Percentiles rank a stretch among this genome's conserved stretches.
phyloP scores from a whole-genome alignment of 31 red algal species.

The Odonthalia washingtoniensis region DNA sequence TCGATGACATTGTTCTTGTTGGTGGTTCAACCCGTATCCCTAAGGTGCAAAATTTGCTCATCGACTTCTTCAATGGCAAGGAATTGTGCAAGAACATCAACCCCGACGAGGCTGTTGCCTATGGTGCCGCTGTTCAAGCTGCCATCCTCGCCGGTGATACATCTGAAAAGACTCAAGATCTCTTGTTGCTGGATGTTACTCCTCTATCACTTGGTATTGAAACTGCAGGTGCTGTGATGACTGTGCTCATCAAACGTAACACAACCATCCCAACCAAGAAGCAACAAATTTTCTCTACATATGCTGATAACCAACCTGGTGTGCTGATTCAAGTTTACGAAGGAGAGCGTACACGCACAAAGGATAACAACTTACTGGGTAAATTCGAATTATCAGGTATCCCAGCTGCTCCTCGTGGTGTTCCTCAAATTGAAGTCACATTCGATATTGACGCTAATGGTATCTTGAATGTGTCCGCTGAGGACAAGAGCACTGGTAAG shows the following conservation, averaged over 20 bases:
- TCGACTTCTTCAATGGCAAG: slow-evolving; percentile 99
- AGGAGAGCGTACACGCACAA: slow-evolving; percentile 95
- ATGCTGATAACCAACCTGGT: slow-evolving; percentile 99
- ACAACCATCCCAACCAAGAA: slow-evolving; percentile 99
- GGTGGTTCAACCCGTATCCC: slow-evolving; percentile 99
- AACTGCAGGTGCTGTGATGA: slow-evolving; percentile 99
- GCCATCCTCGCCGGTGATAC: slow-evolving; percentile 95
- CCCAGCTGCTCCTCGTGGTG: slow-evolving; percentile 96
- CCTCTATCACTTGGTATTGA: slow-evolving; percentile 99
- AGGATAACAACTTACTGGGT: slow-evolving; percentile 97
- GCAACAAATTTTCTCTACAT: slow-evolving; percentile 98
- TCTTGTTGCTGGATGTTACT: slow-evolving; percentile 98
- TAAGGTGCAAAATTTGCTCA: slow-evolving; percentile 93
- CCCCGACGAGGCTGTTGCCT: slow-evolving; percentile 99
- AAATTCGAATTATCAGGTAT: slow-evolving; percentile 98
- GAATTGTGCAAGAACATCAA: slow-evolving; percentile 99
- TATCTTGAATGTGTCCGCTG: slow-evolving; percentile 97
- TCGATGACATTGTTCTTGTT: slow-evolving; percentile 98
- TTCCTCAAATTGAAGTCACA: slow-evolving; percentile 99
- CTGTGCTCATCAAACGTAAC: slow-evolving; percentile 96
- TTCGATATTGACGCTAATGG: slow-evolving; percentile 99
- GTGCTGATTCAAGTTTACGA: slow-evolving; percentile 99
- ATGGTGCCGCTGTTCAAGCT: slow-evolving; percentile 99
- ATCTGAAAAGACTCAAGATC: slow-evolving; percentile 93
- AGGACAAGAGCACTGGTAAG: slow-evolving; percentile 99